Conservation (phyloP, 176 grass and related monocot species). For the Sorghum bicolor region Sorghum_bicolor_NCBIv3 NC_012874.2:71715001-71715500, state of each 20-base stretch:
- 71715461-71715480: not conserved
- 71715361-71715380: conserved; percentile 34
- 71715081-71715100: not conserved
- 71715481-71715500: conserved; percentile 37
- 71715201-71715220: too few species aligned
- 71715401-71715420: not conserved
- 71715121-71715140: conserved; percentile 16
- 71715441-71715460: not conserved
- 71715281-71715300: conserved; percentile 53
- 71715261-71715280: conserved; percentile 21
- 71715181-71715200: not conserved
- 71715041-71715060: not conserved
- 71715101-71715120: conserved; percentile 4
- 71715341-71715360: conserved; percentile 35
- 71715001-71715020: not conserved
- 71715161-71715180: conserved; percentile 1
- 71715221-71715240: not conserved
- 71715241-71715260: conserved; percentile 1
- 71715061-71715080: not conserved
- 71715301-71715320: conserved; percentile 35
- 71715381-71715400: not conserved
- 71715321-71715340: conserved; percentile 17
- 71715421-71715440: not conserved
- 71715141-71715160: not conserved
- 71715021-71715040: not conserved